Evolutionary conservation across 2,329 filamentous ascomycete genomes (phyloP).

Genomic region (Zymoseptoria crescenta): DNA sequence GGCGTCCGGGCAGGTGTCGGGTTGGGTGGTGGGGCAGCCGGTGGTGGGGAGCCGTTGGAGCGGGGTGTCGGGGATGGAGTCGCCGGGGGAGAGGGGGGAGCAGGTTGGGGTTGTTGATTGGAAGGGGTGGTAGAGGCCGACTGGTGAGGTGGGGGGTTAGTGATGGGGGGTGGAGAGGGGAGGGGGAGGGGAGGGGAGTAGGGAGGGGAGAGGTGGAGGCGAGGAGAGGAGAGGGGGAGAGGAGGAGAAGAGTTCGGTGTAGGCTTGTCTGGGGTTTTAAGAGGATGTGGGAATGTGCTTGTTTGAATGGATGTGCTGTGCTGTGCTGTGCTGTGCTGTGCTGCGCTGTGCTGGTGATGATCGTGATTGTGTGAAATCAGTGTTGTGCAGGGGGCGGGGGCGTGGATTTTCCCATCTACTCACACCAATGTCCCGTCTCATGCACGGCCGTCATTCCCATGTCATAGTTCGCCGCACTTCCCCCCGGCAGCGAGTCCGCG

Average conservation of each 20-base stretch:
- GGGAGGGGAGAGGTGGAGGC: background rate
- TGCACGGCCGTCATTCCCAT: conserved; percentile 37
- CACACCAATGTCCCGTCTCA: conserved; percentile 37
- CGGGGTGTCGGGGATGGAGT: conserved; percentile 37
- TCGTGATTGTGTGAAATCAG: background rate
- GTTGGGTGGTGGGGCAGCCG: conserved; percentile 43
- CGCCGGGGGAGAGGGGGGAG: conserved; percentile 34
- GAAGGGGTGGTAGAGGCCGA: conserved; percentile 39
- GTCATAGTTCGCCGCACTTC: conserved; percentile 39
- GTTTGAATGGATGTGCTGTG: background rate
- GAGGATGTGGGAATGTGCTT: background rate
- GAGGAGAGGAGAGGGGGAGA: background rate
- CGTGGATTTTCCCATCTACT: background rate
- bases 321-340: conserved; percentile 1
- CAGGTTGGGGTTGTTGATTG: conserved; percentile 28
- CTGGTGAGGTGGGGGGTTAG: background rate
- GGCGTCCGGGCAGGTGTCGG: conserved; percentile 41
- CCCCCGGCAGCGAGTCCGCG: conserved; percentile 45
- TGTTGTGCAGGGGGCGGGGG: background rate
- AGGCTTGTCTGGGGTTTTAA: background rate
- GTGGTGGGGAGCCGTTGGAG: conserved; percentile 35
- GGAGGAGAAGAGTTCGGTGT: background rate
- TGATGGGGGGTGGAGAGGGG: background rate
- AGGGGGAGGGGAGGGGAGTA: no score
- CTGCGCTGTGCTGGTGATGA: conserved; percentile 1